Base-by-base conservation (phyloP, 192 early-diverging fungal species). In the Coemansia sp. region DNA sequence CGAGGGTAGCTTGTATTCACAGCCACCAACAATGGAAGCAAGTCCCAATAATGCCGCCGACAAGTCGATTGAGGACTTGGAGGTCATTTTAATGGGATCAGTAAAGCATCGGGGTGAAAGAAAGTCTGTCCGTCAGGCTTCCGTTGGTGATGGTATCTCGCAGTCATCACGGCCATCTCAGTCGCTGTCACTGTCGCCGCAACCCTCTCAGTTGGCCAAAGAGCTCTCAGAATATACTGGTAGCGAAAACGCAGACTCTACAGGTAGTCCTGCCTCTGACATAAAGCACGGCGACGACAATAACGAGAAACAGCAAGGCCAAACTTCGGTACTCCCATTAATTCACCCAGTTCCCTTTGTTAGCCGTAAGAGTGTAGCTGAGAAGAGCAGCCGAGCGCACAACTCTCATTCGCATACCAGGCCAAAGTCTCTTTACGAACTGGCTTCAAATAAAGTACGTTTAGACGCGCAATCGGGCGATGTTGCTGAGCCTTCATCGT, bases 381-480 rank as follows among this genome's bases (percentile, higher is more conserved):
- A 33, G 18, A 31, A 37, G 37, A 45, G 51, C 21, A 40, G 26
- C 12, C 56, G 53, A 43, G 6, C 18, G 12, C 61, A 48, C 7
- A 37, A 45, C 15, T 25, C 39, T 46, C 42, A 66, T 40, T 40
- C 29, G 37, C 64, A 58, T 43, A 21, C 39, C 5, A 70, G 79
- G 10, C 74, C 79, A 64, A 75, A 81, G 26, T 81, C 79, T 60
- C 79, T 81, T 15, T 57, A 73, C n/a, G 79, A 76, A 53, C 59
- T 61, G 21, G 26, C 78, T 12, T 40, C 66, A 4, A 57, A n/a
- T 29, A 67, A 52, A 45, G 35, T 29, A 9, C 59, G 42, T 28
- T 21, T 37, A 20, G 57, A 26, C 43, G 30, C 58, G 4, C 26
- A 57, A 57, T 57, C 31, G 18, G 16, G 1, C 21, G 55, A 57